These are phyloP conservation scores for Blepharisma stoltei DNA, from an alignment of 73 alveolate genomes.

Conservation along the genomic window DNA sequence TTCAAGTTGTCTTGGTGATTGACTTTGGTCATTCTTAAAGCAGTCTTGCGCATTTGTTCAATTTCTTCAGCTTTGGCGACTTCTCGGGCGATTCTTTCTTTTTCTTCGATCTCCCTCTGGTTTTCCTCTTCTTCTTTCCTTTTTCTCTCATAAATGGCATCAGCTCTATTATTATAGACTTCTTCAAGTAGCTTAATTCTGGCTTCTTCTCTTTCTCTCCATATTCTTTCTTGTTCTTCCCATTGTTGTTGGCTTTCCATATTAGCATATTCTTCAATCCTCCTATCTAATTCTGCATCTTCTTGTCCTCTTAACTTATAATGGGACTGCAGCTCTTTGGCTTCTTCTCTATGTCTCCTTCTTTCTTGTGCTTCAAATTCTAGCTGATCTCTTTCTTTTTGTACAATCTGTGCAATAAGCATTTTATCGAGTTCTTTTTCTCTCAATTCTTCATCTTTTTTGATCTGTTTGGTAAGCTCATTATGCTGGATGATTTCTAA, in stretches of 20 bases:
- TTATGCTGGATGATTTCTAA: conserved; percentile 59
- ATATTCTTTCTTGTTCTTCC: conserved; percentile 48
- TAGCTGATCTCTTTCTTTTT: conserved; percentile 38
- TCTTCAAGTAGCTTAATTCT: conserved; percentile 48
- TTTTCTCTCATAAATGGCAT: conserved; percentile 47
- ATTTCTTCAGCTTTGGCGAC: conserved; percentile 34
- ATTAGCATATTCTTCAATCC: conserved; percentile 53
- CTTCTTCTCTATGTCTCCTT: conserved; percentile 53
- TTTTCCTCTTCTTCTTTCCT: conserved; percentile 35
- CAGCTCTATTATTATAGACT: conserved; percentile 59
- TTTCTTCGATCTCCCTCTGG: conserved; percentile 10
- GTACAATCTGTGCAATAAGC: conserved; percentile 36
- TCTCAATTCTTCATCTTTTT: conserved; percentile 35
- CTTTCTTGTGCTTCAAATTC: conserved; percentile 46
- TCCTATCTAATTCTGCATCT: conserved; percentile 46
- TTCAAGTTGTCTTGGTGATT: conserved; percentile 43
- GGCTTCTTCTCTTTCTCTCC: conserved; percentile 64
- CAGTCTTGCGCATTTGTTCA: conserved; percentile 33
- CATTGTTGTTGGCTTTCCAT: conserved; percentile 57
- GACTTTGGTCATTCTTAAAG: conserved; percentile 30
- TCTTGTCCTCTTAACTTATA: conserved; percentile 47
- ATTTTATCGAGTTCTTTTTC: conserved; percentile 46
- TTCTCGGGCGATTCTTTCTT: conserved; percentile 43
- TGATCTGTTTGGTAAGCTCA: conserved; percentile 43
- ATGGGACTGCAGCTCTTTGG: conserved; percentile 49